Base-by-base conservation (phyloP, 2,329 filamentous ascomycete genomes). In the Alternaria hordeiaustralica region DNA sequence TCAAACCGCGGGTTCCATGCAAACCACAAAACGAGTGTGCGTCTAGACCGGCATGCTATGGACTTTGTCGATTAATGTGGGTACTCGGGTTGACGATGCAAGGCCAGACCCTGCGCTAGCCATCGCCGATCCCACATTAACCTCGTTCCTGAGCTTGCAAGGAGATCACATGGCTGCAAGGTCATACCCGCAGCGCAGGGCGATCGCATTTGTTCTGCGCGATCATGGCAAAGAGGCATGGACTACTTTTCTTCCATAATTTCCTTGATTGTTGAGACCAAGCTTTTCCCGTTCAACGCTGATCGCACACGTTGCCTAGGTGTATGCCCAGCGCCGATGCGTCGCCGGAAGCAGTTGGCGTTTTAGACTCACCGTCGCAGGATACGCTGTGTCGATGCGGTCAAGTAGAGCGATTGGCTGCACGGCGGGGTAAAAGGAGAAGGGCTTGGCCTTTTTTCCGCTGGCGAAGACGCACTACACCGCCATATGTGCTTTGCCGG, bases 401-500 rank as follows among this genome's bases (percentile, higher is more conserved):
- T 46, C 58, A 61, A 44, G 45, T 57, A 41, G 49, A 45, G 45
- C 58, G 53, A 61, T 57, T 50, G 58, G 58, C 33, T 23, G 15
- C 21, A 60, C 41, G 18, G 43, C 15, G 30, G 51, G 41, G 51
- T 50, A 60, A 43, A 60, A 45, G 43, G 50, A 25, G 50, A 20
- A 15, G 15, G 49, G 44, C 51, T 56, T 56, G 51, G 47, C 57
- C 30, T 28, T 56, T 47, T 23, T 25, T 44, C 23, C 33, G 36
- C 49, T 55, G 23, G 28, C 20, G 11, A 61, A 58, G 50, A 36
- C 41, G 23, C 36, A 49, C 49, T 44, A 59, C 60, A 63, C 60
- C 60, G 60, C 60, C 56, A 47, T 47, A 55, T 59, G 47, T 63
- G 49, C 60, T 44, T 55, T 60, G 55, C 60, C 56, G 60, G 56